phyloP scores from a whole-genome alignment of 106 monocot genomes.

The Vanilla planifolia region DNA sequence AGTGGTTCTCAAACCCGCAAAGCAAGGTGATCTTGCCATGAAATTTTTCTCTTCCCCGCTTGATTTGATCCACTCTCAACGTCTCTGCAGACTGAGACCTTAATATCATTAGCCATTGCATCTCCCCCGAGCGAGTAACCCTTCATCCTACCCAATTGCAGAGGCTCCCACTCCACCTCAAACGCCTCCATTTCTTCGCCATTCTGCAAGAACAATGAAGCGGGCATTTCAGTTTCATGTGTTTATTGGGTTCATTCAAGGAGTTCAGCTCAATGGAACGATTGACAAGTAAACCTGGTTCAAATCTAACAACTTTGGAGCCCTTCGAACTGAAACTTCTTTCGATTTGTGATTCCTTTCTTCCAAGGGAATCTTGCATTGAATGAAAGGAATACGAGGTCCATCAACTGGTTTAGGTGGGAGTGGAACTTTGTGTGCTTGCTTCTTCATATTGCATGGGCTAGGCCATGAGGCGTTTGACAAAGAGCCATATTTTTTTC shows the following conservation, averaged over 20 bases:
- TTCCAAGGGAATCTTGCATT: not conserved
- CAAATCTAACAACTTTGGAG: constrained; percentile 35
- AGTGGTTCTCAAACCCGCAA: constrained; percentile 33
- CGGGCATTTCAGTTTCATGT: not conserved
- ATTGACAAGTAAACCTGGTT: constrained; percentile 55
- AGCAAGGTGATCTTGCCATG: constrained; percentile 81
- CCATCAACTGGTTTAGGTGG: not conserved
- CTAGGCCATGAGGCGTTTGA: constrained; percentile 12
- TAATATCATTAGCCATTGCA: constrained; percentile 16
- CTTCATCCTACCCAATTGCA: constrained; percentile 18
- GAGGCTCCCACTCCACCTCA: constrained; percentile 24
- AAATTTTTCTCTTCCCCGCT: constrained; percentile 57
- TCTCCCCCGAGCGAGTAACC: constrained; percentile 26
- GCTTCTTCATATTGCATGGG: constrained; percentile 16
- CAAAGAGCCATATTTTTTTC: constrained; percentile 41
- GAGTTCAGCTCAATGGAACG: not conserved
- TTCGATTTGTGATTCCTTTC: constrained; percentile 20
- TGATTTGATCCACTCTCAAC: constrained; percentile 22
- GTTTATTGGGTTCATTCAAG: not conserved
- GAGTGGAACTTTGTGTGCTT: constrained; percentile 3
- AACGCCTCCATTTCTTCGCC: constrained; percentile 39
- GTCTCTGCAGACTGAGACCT: constrained; percentile 35
- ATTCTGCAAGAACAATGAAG: constrained; percentile 20
- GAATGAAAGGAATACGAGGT: no score
- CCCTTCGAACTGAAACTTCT: constrained; percentile 25